A percentile compares a stretch with the other conserved stretches of the same genome.
phyloP scores from a whole-genome alignment of 768 basidiomycete genomes.

The Auricularia sp. region DNA sequence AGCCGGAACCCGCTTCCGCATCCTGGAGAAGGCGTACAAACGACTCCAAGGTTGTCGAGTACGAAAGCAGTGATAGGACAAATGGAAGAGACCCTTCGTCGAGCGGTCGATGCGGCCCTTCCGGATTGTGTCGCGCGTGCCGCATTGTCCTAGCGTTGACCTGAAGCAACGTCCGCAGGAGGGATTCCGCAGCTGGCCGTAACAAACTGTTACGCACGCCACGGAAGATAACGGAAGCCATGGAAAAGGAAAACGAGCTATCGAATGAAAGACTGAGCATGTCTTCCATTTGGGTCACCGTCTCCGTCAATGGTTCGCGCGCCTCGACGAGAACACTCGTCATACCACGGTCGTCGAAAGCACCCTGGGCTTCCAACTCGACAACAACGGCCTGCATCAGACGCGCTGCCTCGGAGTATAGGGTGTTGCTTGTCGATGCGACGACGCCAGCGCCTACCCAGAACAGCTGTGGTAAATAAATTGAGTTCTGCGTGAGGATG shows the following conservation, averaged over 20 bases:
- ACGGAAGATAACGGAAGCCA: slow-evolving; percentile 79
- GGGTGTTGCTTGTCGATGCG: slow-evolving; percentile 59
- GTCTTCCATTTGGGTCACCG: slow-evolving; percentile 62
- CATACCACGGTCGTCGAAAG: slow-evolving; percentile 47
- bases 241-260: slow-evolving; percentile 65
- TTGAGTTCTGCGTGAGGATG: slow-evolving; percentile 53
- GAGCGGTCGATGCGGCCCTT: slow-evolving; percentile 37
- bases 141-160: not conserved
- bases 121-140: slow-evolving; percentile 23
- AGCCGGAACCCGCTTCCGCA: slow-evolving; percentile 31
- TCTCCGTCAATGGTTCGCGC: slow-evolving; percentile 53
- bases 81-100: slow-evolving; percentile 59
- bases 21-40: slow-evolving; percentile 57
- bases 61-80: slow-evolving; percentile 67
- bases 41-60: slow-evolving; percentile 46
- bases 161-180: slow-evolving; percentile 51
- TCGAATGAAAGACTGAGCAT: slow-evolving; percentile 71
- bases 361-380: slow-evolving; percentile 49
- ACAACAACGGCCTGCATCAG: slow-evolving; percentile 59
- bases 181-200: slow-evolving; percentile 48
- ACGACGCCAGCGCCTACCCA: slow-evolving; percentile 84
- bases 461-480: slow-evolving; percentile 67
- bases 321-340: slow-evolving; percentile 51
- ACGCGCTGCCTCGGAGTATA: slow-evolving; percentile 58
- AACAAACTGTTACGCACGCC: slow-evolving; percentile 65